Base-by-base conservation (phyloP, 2,329 filamentous ascomycete genomes). In the Apiospora sp. region DNA sequence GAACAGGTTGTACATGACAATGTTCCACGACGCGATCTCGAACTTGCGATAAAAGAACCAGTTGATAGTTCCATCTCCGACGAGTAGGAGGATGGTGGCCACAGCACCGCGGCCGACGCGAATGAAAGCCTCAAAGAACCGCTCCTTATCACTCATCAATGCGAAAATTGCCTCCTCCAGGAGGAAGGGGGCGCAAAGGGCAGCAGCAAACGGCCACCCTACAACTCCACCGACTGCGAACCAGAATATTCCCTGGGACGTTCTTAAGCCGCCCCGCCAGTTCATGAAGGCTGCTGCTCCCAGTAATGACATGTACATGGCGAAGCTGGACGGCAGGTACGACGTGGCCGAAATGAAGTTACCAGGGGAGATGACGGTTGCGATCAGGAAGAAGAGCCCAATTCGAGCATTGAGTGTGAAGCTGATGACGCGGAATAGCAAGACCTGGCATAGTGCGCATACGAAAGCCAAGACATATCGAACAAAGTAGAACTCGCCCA, bases 1-100 rank as follows among this genome's bases (percentile, higher is more conserved):
- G 80, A 99, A 96, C 61, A 99, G 90, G 81, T 99, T 99, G 87
- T 99, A 99, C 75, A 92, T 90, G 78, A 99, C 92, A 79, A 99
- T 98, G 80, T 98, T 98, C 87, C 94, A 93, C 0, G 95, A 91
- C 8, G 98, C 94, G 51, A 95, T 82, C 4, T 91, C 91, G 8
- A 93, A 76, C 79, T 94, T 94, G 75, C 90, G 92, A 84, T 98
- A 98, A 82, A 98, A 98, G 80, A 94, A 93, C 19, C 91, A 89
- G 79, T 98, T 96, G 77, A 97, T 85, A 7, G 85, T 83, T 7
- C 92, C 87, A 79, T 98, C 94, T 2, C 91, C 76, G 54, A 87
- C 92, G 76, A 97, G 79, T n/a, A 96, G 84, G 2, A 92, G 77
- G 3, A 94, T 72, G 10, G 91, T 92, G 5, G 91, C 88, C 3